Evolutionary conservation across 441 rosid species (phyloP), one percentile per base, ranked within the genome.

Genomic region (Erysimum cheiri): DNA sequence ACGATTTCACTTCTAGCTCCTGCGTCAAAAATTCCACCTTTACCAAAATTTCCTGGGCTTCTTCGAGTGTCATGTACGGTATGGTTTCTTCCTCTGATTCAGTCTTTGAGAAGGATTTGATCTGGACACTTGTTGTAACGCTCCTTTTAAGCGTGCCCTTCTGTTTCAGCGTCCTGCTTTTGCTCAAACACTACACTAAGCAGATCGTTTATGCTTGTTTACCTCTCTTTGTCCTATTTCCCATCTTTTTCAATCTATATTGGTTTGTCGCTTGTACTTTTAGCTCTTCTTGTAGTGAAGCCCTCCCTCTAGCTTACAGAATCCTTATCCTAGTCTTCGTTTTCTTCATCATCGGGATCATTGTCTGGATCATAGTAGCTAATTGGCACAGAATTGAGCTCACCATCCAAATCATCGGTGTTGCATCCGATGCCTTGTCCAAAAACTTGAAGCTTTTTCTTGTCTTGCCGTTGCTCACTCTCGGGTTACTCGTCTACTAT

Each of bases 231-330:
- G 68, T 93, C 39, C 14, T 88, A 17, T 52, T 91, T 28, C 98
- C 94, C 0, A 29, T 87, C 41, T 87, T 91, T 61, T 80, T 93
- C 58, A 84, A 93, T 67, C 61, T 93, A 48, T 93, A 88, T 43
- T 93, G 97, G 98, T 93, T 93, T 48, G 93, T 91, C 37, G 92
- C 96, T 13, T 93, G 98, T 76, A 88, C 90, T 33, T 46, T 88
- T 37, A 79, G 82, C 65, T 80, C 94, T 24, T 79, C 90, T 67
- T 93, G 97, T 57, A 80, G 87, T 37, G 81, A 80, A n/a, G 77
- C 87, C 2, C 80, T 89, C 56, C 93, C 98, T 52, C 67, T 91
- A 71, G 85, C 36, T 12, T 89, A 91, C 71, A 75, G 98, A 70
- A 83, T 88, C 64, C 61, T 90, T 65, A 82, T 88, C 37, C 71